phyloP scores from a whole-genome alignment of 2,329 filamentous ascomycete species.

The Aspergillus clavatus region DNA sequence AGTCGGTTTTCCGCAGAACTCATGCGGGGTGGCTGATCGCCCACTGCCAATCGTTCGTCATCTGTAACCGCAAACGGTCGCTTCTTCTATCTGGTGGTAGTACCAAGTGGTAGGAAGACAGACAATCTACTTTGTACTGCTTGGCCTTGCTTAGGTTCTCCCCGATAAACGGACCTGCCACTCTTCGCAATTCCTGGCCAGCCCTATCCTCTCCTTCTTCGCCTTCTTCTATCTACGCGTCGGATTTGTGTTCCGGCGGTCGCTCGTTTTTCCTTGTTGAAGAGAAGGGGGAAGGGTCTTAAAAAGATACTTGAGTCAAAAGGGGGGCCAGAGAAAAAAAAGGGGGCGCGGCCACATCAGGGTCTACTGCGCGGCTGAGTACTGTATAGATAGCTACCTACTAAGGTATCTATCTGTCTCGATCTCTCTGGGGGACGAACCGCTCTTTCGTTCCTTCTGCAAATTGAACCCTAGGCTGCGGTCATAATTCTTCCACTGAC shows the following conservation, averaged over 20 bases:
- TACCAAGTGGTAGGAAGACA: too few relatives aligned
- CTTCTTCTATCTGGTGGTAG: constrained; percentile 3
- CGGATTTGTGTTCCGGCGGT: not conserved
- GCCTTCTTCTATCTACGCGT: not conserved
- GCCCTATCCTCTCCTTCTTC: constrained; percentile 1
- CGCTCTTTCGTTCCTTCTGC: too few relatives aligned
- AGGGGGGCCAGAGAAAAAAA: constrained; percentile 1
- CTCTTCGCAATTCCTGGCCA: constrained; percentile 4
- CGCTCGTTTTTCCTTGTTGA: constrained; percentile 1
- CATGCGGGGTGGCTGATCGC: constrained; percentile 15
- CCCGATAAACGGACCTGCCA: constrained; percentile 7
- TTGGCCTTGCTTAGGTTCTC: constrained; percentile 4
- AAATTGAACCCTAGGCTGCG: too few relatives aligned
- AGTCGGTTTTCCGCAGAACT: constrained; percentile 1
- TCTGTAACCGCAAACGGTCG: constrained; percentile 33
- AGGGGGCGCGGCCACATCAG: not conserved
- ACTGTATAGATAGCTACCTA: too few relatives aligned
- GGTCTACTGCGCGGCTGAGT: too few relatives aligned
- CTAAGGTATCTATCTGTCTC: too few relatives aligned
- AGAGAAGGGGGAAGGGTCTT: not conserved
- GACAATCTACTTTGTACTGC: too few relatives aligned
- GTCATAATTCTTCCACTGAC: too few relatives aligned
- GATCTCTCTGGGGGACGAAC: too few relatives aligned
- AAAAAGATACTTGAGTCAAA: constrained; percentile 1
- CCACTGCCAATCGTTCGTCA: constrained; percentile 18